Evolutionary conservation across 495 filamentous ascomycete genomes (phyloP), one percentile per base, ranked within the genome.

Genomic region (Margaritispora aquatica): DNA sequence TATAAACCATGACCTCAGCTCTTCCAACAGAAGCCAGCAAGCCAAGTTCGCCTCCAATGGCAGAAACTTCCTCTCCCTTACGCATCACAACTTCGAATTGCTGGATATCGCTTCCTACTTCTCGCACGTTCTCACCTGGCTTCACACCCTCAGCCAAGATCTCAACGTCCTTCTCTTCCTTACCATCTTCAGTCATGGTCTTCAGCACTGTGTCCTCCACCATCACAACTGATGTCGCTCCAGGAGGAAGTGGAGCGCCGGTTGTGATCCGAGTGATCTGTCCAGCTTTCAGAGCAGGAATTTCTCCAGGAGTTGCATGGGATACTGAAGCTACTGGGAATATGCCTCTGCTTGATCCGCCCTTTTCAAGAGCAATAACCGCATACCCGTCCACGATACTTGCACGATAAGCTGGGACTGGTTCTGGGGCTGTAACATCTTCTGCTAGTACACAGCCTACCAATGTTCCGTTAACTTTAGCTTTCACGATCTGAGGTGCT

Each of bases 361-460:
- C 82, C 36, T 82, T 75, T 8, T 77, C 66, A 10, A 81, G 72
- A 8, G 83, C 84, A 34, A 84, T 74, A 19, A 97, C 80, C 2
- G 95, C 95, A 68, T 99, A 99, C 11, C 94, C 94, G 68, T 99
- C 94, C 2, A 99, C 95, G 58, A 96, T 99, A 67, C 92, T 96
- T 41, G 94, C 94, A 53, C 89, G 81, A 73, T 90, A 99, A 5
- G 95, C 94, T 3, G 94, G 94, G 0, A 97, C 95, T 15, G 85
- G 76, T 66, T 96, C 92, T 22, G 74, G 68, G 2, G 94, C 89
- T 48, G 77, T 81, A 36, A 97, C 85, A 66, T 96, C 89, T 68
- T 88, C 82, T 4, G 92, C 94, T 10, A 97, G 75, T 3, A 97
- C 84, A 49, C 80, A 78, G 10, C 91, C 92, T 8, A 90, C 83